Percentiles rank a stretch among this genome's conserved stretches.
These are phyloP conservation scores for Scopulariopsis brevicaulis DNA, from an alignment of 2,329 filamentous ascomycete species.

Conservation along the genomic window DNA sequence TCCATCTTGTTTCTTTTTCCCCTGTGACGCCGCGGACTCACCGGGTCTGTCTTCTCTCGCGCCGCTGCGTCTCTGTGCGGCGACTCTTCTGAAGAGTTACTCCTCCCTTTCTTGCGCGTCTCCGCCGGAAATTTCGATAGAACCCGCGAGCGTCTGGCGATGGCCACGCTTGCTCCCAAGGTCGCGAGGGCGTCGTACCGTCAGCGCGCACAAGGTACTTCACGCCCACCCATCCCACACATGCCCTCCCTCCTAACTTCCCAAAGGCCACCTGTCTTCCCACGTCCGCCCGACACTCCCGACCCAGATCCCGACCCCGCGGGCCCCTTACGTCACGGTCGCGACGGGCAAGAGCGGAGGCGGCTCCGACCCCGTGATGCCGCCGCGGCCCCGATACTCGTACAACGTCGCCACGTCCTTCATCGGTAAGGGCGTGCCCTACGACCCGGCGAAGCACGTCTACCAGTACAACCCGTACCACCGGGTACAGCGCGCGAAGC, in stretches of 20 bases:
- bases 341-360: not conserved
- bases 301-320: not conserved
- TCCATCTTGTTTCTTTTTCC: not conserved
- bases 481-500: conserved; percentile 39
- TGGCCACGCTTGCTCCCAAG: conserved; percentile 1
- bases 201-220: conserved; percentile 1
- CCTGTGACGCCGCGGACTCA: not conserved
- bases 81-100: not conserved
- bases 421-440: conserved; percentile 59
- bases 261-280: not conserved
- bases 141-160: not conserved
- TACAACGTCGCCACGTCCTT: conserved; percentile 68
- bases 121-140: not conserved
- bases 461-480: conserved; percentile 62
- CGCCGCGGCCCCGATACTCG: conserved; percentile 30
- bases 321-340: not conserved
- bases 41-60: not conserved
- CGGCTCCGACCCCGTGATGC: conserved; percentile 1
- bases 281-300: not conserved
- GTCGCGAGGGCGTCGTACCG: conserved; percentile 1
- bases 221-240: not conserved
- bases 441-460: conserved; percentile 55
- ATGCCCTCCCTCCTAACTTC: not conserved
- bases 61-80: not conserved
- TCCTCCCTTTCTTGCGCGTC: not conserved